phyloP scores from a whole-genome alignment of 176 grass and related monocot species.

The Musa itinerans region DNA sequence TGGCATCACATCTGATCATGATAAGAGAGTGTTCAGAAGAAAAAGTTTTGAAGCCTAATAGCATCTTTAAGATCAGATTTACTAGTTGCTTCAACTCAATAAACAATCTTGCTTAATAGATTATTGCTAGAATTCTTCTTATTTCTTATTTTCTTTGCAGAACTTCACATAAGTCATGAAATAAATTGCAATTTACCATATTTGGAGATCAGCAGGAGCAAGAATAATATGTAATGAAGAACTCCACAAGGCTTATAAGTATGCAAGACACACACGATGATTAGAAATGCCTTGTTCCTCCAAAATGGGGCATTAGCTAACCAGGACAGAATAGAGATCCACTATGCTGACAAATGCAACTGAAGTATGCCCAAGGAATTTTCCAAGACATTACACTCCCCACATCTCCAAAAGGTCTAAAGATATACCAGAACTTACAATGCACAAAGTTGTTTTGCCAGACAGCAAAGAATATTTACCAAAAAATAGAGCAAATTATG shows the following conservation, averaged over 20 bases:
- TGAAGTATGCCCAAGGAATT: neutral
- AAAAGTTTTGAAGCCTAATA: neutral
- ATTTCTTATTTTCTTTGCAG: neutral
- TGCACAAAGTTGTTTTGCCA: constrained; percentile 13
- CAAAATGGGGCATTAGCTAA: neutral
- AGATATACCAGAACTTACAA: constrained; percentile 30
- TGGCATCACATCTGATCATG: too few species aligned
- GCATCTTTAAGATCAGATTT: neutral
- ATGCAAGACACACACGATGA: neutral
- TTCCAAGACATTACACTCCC: neutral
- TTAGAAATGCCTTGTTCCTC: neutral
- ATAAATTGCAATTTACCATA: neutral
- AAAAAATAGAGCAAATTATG: neutral
- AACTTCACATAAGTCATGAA: neutral
- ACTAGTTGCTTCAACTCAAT: neutral
- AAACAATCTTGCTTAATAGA: too few species aligned
- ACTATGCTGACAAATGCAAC: neutral
- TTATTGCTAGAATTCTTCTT: neutral
- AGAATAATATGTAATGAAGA: neutral
- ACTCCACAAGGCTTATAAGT: neutral
- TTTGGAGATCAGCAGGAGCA: neutral
- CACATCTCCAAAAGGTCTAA: constrained; percentile 13
- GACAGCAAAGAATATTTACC: neutral
- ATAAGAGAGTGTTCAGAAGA: neutral
- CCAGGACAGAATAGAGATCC: neutral